Evolutionary conservation across 139 green algal species (phyloP), one percentile per base, ranked within the genome.

Genomic region (Chlorella sp.): DNA sequence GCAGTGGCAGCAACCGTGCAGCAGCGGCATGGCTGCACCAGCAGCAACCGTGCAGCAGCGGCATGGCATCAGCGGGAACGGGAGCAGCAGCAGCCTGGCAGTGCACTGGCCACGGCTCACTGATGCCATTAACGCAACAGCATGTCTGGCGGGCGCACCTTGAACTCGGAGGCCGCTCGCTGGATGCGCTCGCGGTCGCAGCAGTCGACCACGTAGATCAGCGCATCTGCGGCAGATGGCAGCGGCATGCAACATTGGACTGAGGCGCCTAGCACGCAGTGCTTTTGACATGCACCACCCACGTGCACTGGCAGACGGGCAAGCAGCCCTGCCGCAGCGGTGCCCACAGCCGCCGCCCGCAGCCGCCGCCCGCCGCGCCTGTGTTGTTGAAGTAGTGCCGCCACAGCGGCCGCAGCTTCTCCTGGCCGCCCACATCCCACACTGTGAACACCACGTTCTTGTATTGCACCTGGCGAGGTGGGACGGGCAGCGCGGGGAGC

Each of bases 191-290:
- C 97, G 48, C 93, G 91, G 90, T 99, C 97, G 73, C 97, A 91
- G 54, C 91, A 98, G 88, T 99, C 97, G 14, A 99, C 96, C 48
- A 99, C 97, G 86, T 98, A 99, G 82, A 99, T 99, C 9, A 99
- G 91, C 58, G 93, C 97, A 82, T 99, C 96, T 17, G 51, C 51
- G 51, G 46, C 46, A 54, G 51, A 26, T 60, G 51, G 14, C 46
- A 54, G 46, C 11, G 46, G 11, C 46, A 54, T 17, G 8, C 8
- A 11, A 11, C 46, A 54, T 54, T 11, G 8, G 46, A 54, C 11
- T 54, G 46, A 7, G 46, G 46, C 11, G 46, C 8, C 46, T 8
- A 54, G 46, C 46, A 54, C 8, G 46, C 46, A 54, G 46, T n/a
- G n/a, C n/a, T n/a, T n/a, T n/a, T n/a, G n/a, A n/a, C n/a, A n/a